Conservation (phyloP, 2,329 filamentous ascomycete species). For the Verticillium zaregamsianum region DNA sequence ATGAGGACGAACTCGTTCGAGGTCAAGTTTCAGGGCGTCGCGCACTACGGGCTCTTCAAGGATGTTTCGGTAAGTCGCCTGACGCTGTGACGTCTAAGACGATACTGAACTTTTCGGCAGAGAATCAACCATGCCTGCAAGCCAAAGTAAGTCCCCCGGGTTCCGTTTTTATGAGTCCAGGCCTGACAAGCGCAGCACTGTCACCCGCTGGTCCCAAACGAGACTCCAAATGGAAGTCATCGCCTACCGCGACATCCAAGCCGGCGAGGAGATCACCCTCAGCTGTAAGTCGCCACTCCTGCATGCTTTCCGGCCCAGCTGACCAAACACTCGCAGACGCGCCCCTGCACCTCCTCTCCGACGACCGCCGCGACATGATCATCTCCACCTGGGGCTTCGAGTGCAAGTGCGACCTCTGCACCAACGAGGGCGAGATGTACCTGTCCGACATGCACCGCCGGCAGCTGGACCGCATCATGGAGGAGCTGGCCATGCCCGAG, state of each 20-base stretch:
- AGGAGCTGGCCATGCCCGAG: constrained; percentile 13
- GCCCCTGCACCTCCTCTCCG: constrained; percentile 19
- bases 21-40: constrained; percentile 14
- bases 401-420: constrained; percentile 21
- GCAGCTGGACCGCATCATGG: constrained; percentile 17
- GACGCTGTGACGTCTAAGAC: not conserved
- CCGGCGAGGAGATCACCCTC: constrained; percentile 29
- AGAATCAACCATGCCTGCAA: constrained; percentile 31
- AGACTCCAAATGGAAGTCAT: constrained; percentile 26
- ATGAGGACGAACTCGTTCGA: constrained; percentile 29
- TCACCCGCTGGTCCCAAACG: constrained; percentile 24
- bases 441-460: constrained; percentile 16
- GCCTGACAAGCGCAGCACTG: constrained; percentile 19
- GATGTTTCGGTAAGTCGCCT: constrained; percentile 24
- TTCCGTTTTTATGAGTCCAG: too few relatives aligned
- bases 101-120: constrained; percentile 11
- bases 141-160: constrained; percentile 24
- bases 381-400: constrained; percentile 22
- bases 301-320: not conserved
- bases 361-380: constrained; percentile 14
- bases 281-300: constrained; percentile 22
- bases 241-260: constrained; percentile 26
- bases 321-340: constrained; percentile 14
- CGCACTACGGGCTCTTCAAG: constrained; percentile 25
- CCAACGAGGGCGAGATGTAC: constrained; percentile 9